Percentiles rank a stretch among this genome's conserved stretches.
Conservation (phyloP, 2,329 filamentous ascomycete species). For the Fusarium tricinctum region DNA sequence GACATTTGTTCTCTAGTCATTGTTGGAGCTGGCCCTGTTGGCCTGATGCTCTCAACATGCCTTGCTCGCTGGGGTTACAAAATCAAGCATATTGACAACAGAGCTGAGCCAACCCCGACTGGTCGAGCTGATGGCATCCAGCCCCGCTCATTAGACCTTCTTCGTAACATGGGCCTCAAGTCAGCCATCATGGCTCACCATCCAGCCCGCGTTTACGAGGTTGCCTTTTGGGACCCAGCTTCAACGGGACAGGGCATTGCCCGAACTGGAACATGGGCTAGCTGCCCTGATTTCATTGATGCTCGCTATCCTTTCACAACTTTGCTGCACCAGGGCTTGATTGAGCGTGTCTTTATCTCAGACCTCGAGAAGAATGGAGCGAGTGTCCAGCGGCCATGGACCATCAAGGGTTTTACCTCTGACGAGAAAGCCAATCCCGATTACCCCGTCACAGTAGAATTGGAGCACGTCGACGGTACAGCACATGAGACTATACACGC, state of each 20-base stretch:
- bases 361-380: constrained; percentile 74
- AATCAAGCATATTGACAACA: constrained; percentile 95
- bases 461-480: constrained; percentile 82
- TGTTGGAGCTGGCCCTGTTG: constrained; percentile 89
- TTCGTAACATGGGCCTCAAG: constrained; percentile 92
- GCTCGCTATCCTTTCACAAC: constrained; percentile 79
- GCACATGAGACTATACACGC: constrained; percentile 75
- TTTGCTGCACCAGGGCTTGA: constrained; percentile 78
- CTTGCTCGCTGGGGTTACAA: constrained; percentile 94
- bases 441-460: constrained; percentile 84
- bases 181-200: constrained; percentile 88
- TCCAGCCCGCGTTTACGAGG: constrained; percentile 86
- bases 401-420: constrained; percentile 71
- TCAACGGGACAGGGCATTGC: constrained; percentile 69
- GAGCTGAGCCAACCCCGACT: constrained; percentile 84
- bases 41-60: constrained; percentile 88
- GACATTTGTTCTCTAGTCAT: constrained; percentile 71
- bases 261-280: constrained; percentile 83
- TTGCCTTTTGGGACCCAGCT: constrained; percentile 79
- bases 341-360: constrained; percentile 77
- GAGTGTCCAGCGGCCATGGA: constrained; percentile 74
- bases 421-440: constrained; percentile 68
- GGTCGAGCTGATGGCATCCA: constrained; percentile 94
- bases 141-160: constrained; percentile 86
- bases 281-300: constrained; percentile 86